Conservation (phyloP, 139 green algal species). For the Micractinium conductrix region DNA sequence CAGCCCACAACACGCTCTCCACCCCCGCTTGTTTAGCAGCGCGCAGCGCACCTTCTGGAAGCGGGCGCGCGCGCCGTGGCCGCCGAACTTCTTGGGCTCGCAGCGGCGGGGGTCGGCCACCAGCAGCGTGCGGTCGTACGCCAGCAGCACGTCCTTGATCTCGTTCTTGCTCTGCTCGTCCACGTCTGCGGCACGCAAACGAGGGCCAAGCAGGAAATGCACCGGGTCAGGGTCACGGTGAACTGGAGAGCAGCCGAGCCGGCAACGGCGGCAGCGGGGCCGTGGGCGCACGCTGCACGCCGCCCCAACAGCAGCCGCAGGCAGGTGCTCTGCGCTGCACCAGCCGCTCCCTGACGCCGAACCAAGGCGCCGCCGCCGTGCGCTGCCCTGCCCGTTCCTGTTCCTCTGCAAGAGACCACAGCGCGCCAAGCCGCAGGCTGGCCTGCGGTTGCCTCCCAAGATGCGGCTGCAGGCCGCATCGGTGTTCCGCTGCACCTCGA, state of each 20-base stretch:
- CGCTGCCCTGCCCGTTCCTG: too few species aligned
- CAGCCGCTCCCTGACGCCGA: too few species aligned
- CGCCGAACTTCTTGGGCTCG: slow-evolving; percentile 99
- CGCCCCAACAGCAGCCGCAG: background rate
- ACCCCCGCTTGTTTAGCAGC: too few species aligned
- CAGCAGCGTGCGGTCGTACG: slow-evolving; percentile 97
- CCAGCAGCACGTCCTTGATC: slow-evolving; percentile 97
- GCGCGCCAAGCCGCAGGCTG: too few species aligned
- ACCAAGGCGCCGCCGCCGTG: too few species aligned
- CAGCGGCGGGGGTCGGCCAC: slow-evolving; percentile 97
- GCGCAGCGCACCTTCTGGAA: slow-evolving; percentile 8
- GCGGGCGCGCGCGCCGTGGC: background rate
- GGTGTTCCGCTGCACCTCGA: too few species aligned
- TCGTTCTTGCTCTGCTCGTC: slow-evolving; percentile 98
- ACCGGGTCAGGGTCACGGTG: background rate
- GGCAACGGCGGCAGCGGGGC: background rate
- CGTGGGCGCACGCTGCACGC: too few species aligned
- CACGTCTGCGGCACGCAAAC: slow-evolving; percentile 75
- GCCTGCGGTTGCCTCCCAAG: too few species aligned
- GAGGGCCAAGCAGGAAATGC: background rate
- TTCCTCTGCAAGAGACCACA: too few species aligned
- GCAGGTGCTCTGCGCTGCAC: background rate
- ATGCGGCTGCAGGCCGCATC: too few species aligned
- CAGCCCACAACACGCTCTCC: too few species aligned
- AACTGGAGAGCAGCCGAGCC: background rate